These are phyloP conservation scores for Blastobotrys terrestris DNA, from an alignment of 805 yeast genomes.

Conservation along the genomic window DNA sequence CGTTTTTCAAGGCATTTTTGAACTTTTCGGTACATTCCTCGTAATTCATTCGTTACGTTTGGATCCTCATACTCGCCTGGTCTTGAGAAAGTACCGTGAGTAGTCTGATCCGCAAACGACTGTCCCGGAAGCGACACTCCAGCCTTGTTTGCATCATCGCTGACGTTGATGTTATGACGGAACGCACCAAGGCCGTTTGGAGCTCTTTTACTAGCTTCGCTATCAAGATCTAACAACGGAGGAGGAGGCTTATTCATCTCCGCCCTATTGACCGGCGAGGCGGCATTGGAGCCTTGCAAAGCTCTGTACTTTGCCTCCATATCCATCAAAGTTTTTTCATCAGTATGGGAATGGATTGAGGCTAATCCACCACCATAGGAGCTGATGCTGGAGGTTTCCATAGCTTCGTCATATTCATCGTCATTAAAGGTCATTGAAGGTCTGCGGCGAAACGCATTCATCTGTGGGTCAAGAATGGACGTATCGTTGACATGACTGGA, in stretches of 20 bases:
- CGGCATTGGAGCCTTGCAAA: constrained; percentile 11
- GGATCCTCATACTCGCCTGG: constrained; percentile 27
- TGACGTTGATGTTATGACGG: not conserved
- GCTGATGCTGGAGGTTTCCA: not conserved
- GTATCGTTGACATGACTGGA: constrained; percentile 5
- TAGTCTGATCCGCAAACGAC: constrained; percentile 14
- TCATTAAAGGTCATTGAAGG: constrained; percentile 8
- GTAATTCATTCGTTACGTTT: constrained; percentile 30
- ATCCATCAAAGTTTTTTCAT: constrained; percentile 57
- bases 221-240: constrained; percentile 11
- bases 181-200: not conserved
- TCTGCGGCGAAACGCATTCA: constrained; percentile 1
- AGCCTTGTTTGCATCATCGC: not conserved
- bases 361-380: constrained; percentile 7
- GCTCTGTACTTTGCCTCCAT: constrained; percentile 64
- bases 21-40: constrained; percentile 32
- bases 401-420: constrained; percentile 13
- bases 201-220: not conserved
- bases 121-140: constrained; percentile 1
- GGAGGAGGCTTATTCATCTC: constrained; percentile 16
- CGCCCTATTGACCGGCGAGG: constrained; percentile 11
- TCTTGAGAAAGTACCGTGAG: constrained; percentile 25
- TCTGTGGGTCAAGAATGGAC: constrained; percentile 5
- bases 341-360: constrained; percentile 48
- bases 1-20: constrained; percentile 61